Conservation (phyloP, 331 rosid genomes). For the Rosa hybrid region DNA sequence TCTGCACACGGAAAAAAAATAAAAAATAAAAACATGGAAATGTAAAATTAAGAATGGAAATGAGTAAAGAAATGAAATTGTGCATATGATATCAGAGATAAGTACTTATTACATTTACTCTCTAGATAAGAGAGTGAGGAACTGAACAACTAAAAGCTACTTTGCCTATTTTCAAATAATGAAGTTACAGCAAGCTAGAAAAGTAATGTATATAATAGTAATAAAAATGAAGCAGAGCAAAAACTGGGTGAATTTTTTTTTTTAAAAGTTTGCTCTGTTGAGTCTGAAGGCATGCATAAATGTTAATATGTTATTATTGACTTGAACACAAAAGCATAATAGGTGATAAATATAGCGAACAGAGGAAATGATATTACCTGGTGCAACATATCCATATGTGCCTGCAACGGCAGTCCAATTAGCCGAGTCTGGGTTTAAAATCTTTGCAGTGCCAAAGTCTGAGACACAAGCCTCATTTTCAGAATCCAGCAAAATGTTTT, state of each 20-base stretch:
- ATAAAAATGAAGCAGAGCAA: too few species aligned
- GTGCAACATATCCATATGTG: constrained; percentile 31
- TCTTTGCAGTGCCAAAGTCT: constrained; percentile 32
- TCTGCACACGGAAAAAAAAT: constrained; percentile 4
- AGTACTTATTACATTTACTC: background rate
- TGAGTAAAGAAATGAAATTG: too few species aligned
- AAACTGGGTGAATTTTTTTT: too few species aligned
- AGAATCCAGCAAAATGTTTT: constrained; percentile 36
- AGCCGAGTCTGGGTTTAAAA: constrained; percentile 35
- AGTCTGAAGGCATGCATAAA: too few species aligned
- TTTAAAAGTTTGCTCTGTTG: too few species aligned
- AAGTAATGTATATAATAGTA: background rate
- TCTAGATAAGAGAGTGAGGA: too few species aligned
- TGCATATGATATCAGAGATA: background rate
- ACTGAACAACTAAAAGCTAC: background rate
- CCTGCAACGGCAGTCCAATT: constrained; percentile 42
- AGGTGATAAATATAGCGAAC: background rate
- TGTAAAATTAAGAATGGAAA: too few species aligned
- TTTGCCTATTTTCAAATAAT: background rate
- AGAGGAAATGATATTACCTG: background rate
- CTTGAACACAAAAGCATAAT: background rate
- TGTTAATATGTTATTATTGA: too few species aligned
- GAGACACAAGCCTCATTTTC: constrained; percentile 35
- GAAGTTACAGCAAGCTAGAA: background rate
- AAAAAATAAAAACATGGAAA: too few species aligned